Evolutionary conservation across 495 filamentous ascomycete species (phyloP).

Genomic region (Friedmanniomyces endolithicus): DNA sequence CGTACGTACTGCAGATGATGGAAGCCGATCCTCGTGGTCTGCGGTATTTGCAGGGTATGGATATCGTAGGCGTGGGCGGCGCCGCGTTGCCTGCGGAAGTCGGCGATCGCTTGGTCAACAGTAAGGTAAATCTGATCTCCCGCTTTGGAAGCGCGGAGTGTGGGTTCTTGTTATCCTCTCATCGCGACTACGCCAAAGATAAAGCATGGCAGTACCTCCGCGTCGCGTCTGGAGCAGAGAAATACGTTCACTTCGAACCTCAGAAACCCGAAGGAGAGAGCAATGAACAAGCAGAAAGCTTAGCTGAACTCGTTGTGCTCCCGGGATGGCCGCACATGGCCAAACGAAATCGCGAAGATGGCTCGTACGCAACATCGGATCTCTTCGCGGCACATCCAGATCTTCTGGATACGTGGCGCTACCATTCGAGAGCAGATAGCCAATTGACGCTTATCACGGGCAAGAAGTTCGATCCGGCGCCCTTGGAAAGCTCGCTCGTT

Average conservation of each 20-base stretch:
- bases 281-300: conserved; percentile 13
- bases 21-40: conserved; percentile 29
- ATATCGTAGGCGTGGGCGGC: conserved; percentile 47
- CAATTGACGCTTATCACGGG: conserved; percentile 52
- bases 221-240: conserved; percentile 26
- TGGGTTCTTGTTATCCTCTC: conserved; percentile 42
- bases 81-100: conserved; percentile 38
- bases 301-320: conserved; percentile 48
- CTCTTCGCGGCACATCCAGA: conserved; percentile 44
- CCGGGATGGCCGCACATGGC: conserved; percentile 52
- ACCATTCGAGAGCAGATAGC: conserved; percentile 47
- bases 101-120: conserved; percentile 35
- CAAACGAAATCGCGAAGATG: conserved; percentile 45
- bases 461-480: conserved; percentile 56
- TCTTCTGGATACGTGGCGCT: conserved; percentile 44
- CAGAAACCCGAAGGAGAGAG: conserved; percentile 29
- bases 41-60: conserved; percentile 33
- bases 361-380: conserved; percentile 46
- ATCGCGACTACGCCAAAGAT: conserved; percentile 40
- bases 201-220: conserved; percentile 59
- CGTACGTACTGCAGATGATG: conserved; percentile 43
- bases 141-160: conserved; percentile 48
- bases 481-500: conserved; percentile 41
- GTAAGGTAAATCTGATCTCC: conserved; percentile 40
- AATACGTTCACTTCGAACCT: conserved; percentile 40